Percentiles rank a stretch among this genome's conserved stretches.
Conservation (phyloP, 208 protist species). For the Crithidia mellificae region DNA sequence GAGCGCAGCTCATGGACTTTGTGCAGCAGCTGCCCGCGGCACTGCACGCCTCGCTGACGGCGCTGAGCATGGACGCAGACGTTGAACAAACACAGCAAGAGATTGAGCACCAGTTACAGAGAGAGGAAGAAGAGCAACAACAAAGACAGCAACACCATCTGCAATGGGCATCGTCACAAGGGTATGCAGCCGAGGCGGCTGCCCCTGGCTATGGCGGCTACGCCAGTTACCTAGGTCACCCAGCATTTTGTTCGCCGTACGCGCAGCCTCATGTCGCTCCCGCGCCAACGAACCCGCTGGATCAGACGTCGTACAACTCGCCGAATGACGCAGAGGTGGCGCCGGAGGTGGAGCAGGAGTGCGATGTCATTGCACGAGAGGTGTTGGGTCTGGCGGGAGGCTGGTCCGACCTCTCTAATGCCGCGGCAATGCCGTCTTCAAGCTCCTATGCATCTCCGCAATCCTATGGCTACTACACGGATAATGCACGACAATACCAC, state of each 20-base stretch:
- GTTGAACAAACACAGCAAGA: conserved; percentile 8
- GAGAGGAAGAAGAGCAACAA: too few species aligned
- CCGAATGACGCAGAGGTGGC: neutral
- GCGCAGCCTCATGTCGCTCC: too few species aligned
- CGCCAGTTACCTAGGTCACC: neutral
- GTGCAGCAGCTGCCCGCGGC: conserved; percentile 12
- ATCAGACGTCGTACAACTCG: neutral
- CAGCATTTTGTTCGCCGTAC: too few species aligned
- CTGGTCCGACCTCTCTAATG: conserved; percentile 1
- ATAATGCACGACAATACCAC: too few species aligned
- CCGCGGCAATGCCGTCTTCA: too few species aligned
- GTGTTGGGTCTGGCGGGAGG: conserved; percentile 9
- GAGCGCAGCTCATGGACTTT: conserved; percentile 18
- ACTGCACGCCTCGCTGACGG: neutral
- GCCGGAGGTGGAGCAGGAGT: conserved; percentile 12
- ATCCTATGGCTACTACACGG: too few species aligned
- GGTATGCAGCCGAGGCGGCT: neutral
- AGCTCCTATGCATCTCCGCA: too few species aligned
- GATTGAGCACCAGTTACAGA: conserved; percentile 5
- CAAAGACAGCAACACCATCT: conserved; percentile 3
- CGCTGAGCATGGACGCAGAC: neutral
- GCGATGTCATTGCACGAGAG: conserved; percentile 12
- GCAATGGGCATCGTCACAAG: too few species aligned
- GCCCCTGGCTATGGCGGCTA: neutral
- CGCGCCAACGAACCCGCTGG: neutral